Conservation (phyloP, 345 rosid species). For the Lagerstroemia speciosa region DNA sequence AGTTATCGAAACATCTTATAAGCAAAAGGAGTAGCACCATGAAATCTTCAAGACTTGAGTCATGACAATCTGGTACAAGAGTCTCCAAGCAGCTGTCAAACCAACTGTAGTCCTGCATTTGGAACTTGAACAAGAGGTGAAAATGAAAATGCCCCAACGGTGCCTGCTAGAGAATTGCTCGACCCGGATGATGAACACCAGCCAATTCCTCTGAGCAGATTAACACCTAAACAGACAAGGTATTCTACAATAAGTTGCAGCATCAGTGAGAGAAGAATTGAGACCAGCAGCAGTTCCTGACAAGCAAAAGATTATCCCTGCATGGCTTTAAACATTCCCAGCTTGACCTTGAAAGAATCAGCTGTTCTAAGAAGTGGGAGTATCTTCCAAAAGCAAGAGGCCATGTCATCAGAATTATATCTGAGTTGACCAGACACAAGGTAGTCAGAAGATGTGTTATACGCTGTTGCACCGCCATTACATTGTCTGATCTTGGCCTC, state of each 20-base stretch:
- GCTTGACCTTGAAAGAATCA: background rate
- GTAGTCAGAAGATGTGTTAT: background rate
- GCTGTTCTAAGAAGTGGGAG: background rate
- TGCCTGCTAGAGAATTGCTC: background rate
- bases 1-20: too few relatives aligned
- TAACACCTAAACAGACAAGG: background rate
- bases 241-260: background rate
- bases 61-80: background rate
- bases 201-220: background rate
- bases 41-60: background rate
- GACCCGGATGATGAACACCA: background rate
- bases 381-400: slow-evolving; percentile 1
- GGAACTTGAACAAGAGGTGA: background rate
- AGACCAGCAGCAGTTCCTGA: background rate
- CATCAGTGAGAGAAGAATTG: background rate
- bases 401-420: background rate
- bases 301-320: background rate
- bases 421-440: slow-evolving; percentile 1
- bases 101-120: background rate
- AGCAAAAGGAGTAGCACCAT: background rate
- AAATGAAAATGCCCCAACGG: background rate
- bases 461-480: background rate
- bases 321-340: slow-evolving; percentile 3
- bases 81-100: background rate
- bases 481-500: background rate